Conservation (phyloP, 108 stramenopile species). For the Parietichytrium sp. region DNA sequence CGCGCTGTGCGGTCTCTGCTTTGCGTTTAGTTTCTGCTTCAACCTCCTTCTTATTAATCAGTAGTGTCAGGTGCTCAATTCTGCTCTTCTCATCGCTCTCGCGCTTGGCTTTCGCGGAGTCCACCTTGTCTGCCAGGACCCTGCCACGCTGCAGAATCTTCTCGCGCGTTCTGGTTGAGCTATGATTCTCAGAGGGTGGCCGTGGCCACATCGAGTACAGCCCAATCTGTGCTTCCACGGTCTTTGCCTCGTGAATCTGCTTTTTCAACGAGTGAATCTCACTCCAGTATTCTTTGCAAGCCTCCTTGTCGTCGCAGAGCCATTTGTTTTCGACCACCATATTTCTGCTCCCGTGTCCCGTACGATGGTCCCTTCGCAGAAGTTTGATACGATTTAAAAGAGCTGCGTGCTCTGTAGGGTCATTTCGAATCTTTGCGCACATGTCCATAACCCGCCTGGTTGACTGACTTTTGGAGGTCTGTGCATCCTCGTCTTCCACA, state of each 20-base stretch:
- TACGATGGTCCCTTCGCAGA: neutral
- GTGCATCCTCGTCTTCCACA: neutral
- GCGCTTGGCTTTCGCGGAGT: neutral
- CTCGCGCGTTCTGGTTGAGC: neutral
- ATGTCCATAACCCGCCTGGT: neutral
- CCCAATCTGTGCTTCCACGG: neutral
- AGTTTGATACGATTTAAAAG: neutral
- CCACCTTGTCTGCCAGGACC: neutral
- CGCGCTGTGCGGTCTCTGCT: neutral
- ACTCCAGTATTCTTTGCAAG: neutral
- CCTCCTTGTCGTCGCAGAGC: slow-evolving; percentile 28
- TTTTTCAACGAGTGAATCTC: neutral
- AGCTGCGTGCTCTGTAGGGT: neutral
- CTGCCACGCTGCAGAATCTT: no score
- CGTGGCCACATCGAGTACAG: neutral
- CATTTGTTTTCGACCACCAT: slow-evolving; percentile 19
- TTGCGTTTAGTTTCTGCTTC: neutral
- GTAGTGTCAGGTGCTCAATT: neutral
- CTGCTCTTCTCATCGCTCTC: neutral
- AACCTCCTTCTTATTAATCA: neutral
- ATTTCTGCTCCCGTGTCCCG: neutral
- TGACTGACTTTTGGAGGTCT: neutral
- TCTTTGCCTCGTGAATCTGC: neutral
- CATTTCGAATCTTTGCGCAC: neutral
- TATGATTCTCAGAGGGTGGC: neutral